Conservation (phyloP, 1,284 basidiomycete species). For the Ganoderma boninense region DNA sequence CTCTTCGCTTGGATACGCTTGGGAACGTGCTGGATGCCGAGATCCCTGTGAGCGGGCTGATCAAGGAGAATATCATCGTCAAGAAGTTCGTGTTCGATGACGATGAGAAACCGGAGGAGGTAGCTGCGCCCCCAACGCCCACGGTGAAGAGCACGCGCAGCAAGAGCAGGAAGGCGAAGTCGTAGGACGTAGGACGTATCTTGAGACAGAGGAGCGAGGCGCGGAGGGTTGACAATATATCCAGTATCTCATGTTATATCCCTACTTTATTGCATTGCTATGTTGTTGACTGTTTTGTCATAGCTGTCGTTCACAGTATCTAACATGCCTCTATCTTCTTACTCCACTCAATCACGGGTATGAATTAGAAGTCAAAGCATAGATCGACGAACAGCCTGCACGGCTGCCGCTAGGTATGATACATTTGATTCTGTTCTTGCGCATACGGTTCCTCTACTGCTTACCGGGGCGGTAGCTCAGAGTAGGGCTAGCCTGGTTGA, state of each 20-base stretch:
- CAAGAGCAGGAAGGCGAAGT: slow-evolving; percentile 52
- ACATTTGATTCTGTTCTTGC: slow-evolving; percentile 18
- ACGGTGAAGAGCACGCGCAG: slow-evolving; percentile 57
- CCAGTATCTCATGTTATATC: slow-evolving; percentile 31
- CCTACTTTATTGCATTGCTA: slow-evolving; percentile 31
- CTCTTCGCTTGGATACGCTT: slow-evolving; percentile 71
- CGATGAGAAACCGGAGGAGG: slow-evolving; percentile 46
- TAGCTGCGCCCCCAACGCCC: slow-evolving; percentile 36
- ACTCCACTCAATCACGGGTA: neutral
- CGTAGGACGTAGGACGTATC: slow-evolving; percentile 34
- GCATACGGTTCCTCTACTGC: slow-evolving; percentile 28
- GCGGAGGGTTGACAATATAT: slow-evolving; percentile 23
- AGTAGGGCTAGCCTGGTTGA: slow-evolving; percentile 83
- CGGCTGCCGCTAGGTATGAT: slow-evolving; percentile 19
- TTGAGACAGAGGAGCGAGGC: neutral
- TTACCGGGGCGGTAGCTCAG: slow-evolving; percentile 56
- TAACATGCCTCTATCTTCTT: slow-evolving; percentile 7
- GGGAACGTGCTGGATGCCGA: slow-evolving; percentile 78
- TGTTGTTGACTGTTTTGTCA: slow-evolving; percentile 20
- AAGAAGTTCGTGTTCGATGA: slow-evolving; percentile 85
- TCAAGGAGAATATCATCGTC: slow-evolving; percentile 73
- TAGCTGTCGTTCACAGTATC: slow-evolving; percentile 20
- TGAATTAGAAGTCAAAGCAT: neutral
- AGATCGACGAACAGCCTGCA: neutral
- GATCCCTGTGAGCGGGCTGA: slow-evolving; percentile 66